Evolutionary conservation across 768 basidiomycete genomes (phyloP), one percentile per base, ranked within the genome.

Genomic region (Tricholoma flavovirens): DNA sequence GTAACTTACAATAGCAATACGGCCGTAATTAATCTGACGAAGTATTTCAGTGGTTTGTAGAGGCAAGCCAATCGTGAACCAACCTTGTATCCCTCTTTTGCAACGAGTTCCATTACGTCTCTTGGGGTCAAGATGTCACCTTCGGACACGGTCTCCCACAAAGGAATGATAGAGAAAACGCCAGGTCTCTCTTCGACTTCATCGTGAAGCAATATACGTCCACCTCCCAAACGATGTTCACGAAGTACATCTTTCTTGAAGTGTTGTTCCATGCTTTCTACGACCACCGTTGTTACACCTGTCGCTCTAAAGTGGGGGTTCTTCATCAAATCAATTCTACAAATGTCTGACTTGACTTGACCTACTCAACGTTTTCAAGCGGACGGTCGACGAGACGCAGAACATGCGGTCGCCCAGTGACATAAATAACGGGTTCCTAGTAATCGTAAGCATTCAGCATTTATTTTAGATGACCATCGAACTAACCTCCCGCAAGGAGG

Each of bases 171-270:
- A 9, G 87, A 80, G 70, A 93, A 98, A 0, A 83, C 79, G 1
- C 95, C 95, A 1, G 94, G 90, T 36, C 88, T 80, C 54, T 96
- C 94, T 69, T 97, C 95, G 5, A 97, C 83, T 72, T 99, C 96
- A 63, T 98, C 96, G 60, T 98, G 97, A 1, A 98, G 79, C 0
- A 99, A 75, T 40, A 99, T 83, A 22, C 90, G 83, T 3, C 94
- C 94, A 32, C 81, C 67, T 33, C 82, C 82, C 29, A 77, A 73
- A 40, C 78, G 77, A n/a, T 95, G 75, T 71, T 99, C 97, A 3
- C 80, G 77, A 6, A 97, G 73, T 10, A 98, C 83, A 64, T 99
- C 97, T 49, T 78, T 79, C 74, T 97, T 96, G 69, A 99, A 84
- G 53, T 75, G 83, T 35, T 82, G 73, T 59, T 98, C 97, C 90